Percentiles rank a stretch among this genome's conserved stretches.
phyloP scores from a whole-genome alignment of 805 yeast species.

The Myxozyma monticola region DNA sequence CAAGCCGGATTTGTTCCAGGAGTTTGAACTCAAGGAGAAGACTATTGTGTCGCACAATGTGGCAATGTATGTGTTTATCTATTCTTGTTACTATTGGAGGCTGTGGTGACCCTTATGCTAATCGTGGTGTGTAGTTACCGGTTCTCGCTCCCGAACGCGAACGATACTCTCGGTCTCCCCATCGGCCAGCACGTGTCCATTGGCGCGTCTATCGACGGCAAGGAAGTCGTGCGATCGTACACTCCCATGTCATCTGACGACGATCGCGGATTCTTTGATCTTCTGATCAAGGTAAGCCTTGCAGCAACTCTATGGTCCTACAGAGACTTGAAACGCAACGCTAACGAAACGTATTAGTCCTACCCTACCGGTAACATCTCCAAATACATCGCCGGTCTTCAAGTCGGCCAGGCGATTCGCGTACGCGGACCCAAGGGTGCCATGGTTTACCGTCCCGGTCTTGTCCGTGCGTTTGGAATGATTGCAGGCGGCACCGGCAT shows the following conservation, averaged over 20 bases:
- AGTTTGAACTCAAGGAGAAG: constrained; percentile 79
- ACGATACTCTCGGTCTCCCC: constrained; percentile 81
- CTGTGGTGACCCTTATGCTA: too few relatives aligned
- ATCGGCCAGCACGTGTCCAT: constrained; percentile 91
- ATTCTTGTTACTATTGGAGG: too few relatives aligned
- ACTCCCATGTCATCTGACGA: constrained; percentile 81
- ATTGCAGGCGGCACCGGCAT: constrained; percentile 98
- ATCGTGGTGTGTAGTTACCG: constrained; percentile 45
- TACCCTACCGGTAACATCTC: constrained; percentile 87
- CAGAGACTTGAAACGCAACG: constrained; percentile 58
- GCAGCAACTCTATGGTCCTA: constrained; percentile 90
- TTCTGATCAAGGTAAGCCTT: constrained; percentile 65
- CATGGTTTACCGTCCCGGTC: constrained; percentile 77
- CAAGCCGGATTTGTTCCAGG: constrained; percentile 64
- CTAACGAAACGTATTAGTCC: constrained; percentile 46
- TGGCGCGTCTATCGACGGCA: constrained; percentile 74
- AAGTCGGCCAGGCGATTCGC: constrained; percentile 76
- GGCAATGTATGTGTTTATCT: constrained; percentile 49
- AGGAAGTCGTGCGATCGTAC: constrained; percentile 73
- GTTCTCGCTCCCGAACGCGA: constrained; percentile 74
- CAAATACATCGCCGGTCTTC: constrained; percentile 64
- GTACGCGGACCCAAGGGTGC: constrained; percentile 86
- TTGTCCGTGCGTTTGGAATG: constrained; percentile 67
- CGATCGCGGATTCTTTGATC: constrained; percentile 70
- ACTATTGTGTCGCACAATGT: constrained; percentile 76